phyloP scores from a whole-genome alignment of 768 basidiomycete genomes.

The Suillus brevipes region DNA sequence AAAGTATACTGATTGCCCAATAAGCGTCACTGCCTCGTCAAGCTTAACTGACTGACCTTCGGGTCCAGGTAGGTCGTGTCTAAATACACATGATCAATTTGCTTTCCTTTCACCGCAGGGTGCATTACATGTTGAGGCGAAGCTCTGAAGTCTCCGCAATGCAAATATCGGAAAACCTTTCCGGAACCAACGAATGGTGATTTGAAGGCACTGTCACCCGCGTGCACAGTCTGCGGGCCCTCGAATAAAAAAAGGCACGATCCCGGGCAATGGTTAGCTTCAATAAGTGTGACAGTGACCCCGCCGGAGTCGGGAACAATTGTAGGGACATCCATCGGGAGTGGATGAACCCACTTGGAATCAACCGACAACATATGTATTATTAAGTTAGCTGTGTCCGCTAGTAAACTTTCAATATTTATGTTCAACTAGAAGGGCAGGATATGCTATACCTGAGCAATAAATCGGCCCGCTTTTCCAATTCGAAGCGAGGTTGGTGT shows the following conservation, averaged over 20 bases:
- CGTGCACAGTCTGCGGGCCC: conserved; percentile 84
- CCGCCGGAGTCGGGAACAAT: conserved; percentile 81
- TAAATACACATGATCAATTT: conserved; percentile 85
- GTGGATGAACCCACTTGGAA: conserved; percentile 82
- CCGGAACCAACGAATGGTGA: conserved; percentile 70
- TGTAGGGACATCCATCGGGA: conserved; percentile 78
- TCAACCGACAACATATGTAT: conserved; percentile 89
- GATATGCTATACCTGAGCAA: conserved; percentile 60
- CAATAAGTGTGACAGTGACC: conserved; percentile 89
- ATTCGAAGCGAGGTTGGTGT: conserved; percentile 83
- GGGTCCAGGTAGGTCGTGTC: conserved; percentile 97
- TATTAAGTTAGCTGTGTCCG: conserved; percentile 90
- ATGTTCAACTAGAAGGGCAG: neutral
- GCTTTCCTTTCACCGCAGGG: conserved; percentile 77
- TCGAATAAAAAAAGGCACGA: conserved; percentile 94
- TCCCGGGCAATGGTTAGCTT: conserved; percentile 98
- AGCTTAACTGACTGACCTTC: conserved; percentile 45
- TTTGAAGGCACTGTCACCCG: conserved; percentile 79
- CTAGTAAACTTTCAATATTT: conserved; percentile 23
- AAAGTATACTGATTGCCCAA: conserved; percentile 71
- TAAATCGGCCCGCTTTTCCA: conserved; percentile 96
- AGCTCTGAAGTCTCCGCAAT: conserved; percentile 93
- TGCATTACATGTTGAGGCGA: conserved; percentile 87
- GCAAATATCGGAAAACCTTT: conserved; percentile 81
- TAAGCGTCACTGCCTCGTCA: conserved; percentile 8